A percentile compares a stretch with the other conserved stretches of the same genome.
phyloP scores from a whole-genome alignment of 345 rosid species.

The Geranium rotundifolium region DNA sequence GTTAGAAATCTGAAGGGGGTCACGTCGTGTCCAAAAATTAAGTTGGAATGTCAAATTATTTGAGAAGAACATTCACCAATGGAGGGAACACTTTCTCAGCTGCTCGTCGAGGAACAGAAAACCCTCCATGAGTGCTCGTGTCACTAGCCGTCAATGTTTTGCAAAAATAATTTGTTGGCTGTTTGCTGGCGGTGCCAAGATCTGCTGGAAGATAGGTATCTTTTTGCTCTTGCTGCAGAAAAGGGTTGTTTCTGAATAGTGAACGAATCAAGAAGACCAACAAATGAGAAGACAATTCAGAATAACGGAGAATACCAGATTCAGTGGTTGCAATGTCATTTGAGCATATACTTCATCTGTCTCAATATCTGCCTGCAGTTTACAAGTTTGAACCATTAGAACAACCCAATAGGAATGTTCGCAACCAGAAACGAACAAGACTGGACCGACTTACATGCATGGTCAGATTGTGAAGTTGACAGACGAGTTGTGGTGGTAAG shows the following conservation, averaged over 20 bases:
- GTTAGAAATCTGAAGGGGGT: neutral
- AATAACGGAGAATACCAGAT: conserved; percentile 39
- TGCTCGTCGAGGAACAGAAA: conserved; percentile 97
- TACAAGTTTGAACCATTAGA: conserved; percentile 2
- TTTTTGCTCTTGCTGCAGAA: conserved; percentile 86
- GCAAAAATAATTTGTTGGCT: conserved; percentile 93
- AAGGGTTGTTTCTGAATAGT: conserved; percentile 4
- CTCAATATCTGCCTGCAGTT: conserved; percentile 88
- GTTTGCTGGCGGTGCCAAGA: conserved; percentile 77
- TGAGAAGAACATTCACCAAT: conserved; percentile 33
- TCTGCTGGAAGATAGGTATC: conserved; percentile 85
- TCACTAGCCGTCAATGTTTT: conserved; percentile 98
- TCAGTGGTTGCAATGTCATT: conserved; percentile 94
- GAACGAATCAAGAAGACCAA: conserved; percentile 1
- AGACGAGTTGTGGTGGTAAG: conserved; percentile 90
- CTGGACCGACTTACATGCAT: conserved; percentile 69
- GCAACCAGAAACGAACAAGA: neutral
- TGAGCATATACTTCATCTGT: conserved; percentile 98
- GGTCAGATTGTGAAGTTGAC: conserved; percentile 94
- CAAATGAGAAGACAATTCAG: neutral
- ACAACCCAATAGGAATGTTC: neutral
- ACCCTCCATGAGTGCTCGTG: conserved; percentile 99
- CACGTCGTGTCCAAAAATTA: neutral
- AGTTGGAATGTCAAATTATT: neutral
- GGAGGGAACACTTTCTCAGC: conserved; percentile 99